A percentile compares a stretch with the other conserved stretches of the same genome.
phyloP scores from a whole-genome alignment of 345 rosid genomes.

The Lenwebbia sp. region DNA sequence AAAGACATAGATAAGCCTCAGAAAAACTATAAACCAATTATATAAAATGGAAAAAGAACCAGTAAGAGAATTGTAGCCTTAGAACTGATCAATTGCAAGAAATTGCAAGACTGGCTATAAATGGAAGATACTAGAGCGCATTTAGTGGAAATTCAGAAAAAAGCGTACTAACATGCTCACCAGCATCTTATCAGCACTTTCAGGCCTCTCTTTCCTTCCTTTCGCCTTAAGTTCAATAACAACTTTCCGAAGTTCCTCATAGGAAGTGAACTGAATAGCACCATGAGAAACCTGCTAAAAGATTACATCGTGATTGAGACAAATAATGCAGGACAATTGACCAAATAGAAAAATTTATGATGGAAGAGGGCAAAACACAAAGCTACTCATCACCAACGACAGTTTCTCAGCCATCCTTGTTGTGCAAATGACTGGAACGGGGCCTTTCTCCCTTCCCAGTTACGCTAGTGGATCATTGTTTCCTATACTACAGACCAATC shows the following conservation, averaged over 20 bases:
- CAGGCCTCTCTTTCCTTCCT: slow-evolving; percentile 19
- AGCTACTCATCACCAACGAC: neutral
- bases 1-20: neutral
- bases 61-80: neutral
- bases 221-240: slow-evolving; percentile 33
- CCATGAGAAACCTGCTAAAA: slow-evolving; percentile 95
- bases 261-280: slow-evolving; percentile 82
- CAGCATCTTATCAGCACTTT: slow-evolving; percentile 36
- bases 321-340: neutral
- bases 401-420: neutral
- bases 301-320: neutral
- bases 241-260: slow-evolving; percentile 81
- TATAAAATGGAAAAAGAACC: neutral
- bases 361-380: neutral
- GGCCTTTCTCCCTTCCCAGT: neutral
- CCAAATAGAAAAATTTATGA: neutral
- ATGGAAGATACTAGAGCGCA: neutral
- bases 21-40: neutral
- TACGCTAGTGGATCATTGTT: neutral
- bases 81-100: neutral
- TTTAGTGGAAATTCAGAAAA: neutral
- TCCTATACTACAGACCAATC: neutral
- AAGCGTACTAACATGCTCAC: slow-evolving; percentile 14
- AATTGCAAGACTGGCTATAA: neutral
- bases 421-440: neutral